A percentile compares a stretch with the other conserved stretches of the same genome.
These are phyloP conservation scores for Alternaria gansuensis DNA, from an alignment of 2,329 filamentous ascomycete genomes.

Conservation along the genomic window DNA sequence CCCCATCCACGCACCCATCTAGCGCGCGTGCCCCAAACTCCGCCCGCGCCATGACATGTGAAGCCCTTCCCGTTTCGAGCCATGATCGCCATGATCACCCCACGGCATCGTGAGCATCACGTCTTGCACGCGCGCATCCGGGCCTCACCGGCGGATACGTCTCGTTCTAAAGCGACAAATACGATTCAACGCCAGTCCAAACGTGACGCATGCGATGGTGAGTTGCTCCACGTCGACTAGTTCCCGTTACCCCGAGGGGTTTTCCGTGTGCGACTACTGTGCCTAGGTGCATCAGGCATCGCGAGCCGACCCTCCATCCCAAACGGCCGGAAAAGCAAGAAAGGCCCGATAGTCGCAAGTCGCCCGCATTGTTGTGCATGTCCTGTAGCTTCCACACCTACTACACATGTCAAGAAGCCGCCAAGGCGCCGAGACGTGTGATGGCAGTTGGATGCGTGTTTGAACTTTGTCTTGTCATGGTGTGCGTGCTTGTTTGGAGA, in stretches of 20 bases:
- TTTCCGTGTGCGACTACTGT: constrained; percentile 14
- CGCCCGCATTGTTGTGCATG: neutral
- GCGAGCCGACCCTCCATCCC: constrained; percentile 10
- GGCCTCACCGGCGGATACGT: constrained; percentile 19
- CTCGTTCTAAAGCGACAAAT: constrained; percentile 11
- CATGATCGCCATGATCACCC: constrained; percentile 24
- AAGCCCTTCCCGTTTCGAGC: constrained; percentile 21
- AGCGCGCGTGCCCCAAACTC: constrained; percentile 5
- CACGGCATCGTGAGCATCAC: constrained; percentile 23
- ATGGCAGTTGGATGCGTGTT: constrained; percentile 7
- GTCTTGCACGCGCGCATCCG: constrained; percentile 20
- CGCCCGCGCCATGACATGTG: constrained; percentile 7
- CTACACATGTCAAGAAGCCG: constrained; percentile 3
- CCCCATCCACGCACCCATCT: neutral
- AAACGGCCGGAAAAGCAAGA: constrained; percentile 9
- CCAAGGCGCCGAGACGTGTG: constrained; percentile 14
- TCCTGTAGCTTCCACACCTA: constrained; percentile 4
- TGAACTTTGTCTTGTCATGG: constrained; percentile 10
- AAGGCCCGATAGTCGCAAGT: constrained; percentile 6
- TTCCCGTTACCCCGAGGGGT: constrained; percentile 19
- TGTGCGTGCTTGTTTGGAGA: constrained; percentile 13
- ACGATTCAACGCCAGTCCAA: constrained; percentile 1
- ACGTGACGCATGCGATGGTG: constrained; percentile 2
- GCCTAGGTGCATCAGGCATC: neutral
- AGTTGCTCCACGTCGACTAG: constrained; percentile 7